Percentiles rank a stretch among this genome's conserved stretches.
Evolutionary conservation across 352 stramenopile species (phyloP).

Genomic region (Pythium sp.): DNA sequence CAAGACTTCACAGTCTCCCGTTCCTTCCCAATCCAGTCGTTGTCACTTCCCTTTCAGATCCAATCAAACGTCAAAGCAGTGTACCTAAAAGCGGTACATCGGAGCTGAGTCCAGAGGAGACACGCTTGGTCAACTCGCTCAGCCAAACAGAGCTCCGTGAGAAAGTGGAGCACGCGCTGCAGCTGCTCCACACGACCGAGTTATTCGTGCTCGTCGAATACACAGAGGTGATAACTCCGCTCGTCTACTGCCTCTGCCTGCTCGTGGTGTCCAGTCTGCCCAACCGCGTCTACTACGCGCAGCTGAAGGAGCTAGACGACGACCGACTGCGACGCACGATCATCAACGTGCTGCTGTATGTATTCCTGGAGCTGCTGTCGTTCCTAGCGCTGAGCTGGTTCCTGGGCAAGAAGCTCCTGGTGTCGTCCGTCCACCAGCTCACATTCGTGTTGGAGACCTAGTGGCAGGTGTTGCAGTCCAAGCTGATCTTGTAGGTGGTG

Average conservation of each 20-base stretch:
- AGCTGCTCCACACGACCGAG: conserved; percentile 12
- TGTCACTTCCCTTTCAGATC: no score
- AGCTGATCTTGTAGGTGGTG: conserved; percentile 36
- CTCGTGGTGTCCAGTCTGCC: conserved; percentile 23
- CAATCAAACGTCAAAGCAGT: no score
- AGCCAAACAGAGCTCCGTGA: neutral
- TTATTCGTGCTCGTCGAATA: conserved; percentile 18
- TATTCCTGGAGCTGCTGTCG: conserved; percentile 31
- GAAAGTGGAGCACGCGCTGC: conserved; percentile 1
- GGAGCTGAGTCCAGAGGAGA: neutral
- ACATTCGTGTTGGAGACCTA: conserved; percentile 37
- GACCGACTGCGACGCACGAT: conserved; percentile 4
- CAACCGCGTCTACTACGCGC: conserved; percentile 26
- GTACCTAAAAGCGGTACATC: no score
- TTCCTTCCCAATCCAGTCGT: no score
- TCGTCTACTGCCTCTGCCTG: conserved; percentile 12
- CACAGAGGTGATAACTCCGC: conserved; percentile 13
- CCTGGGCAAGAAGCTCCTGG: conserved; percentile 15
- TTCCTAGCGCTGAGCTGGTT: conserved; percentile 25
- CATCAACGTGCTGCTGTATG: conserved; percentile 27
- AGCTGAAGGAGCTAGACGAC: conserved; percentile 23
- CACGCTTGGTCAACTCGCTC: neutral
- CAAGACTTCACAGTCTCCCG: no score
- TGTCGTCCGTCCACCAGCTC: conserved; percentile 25
- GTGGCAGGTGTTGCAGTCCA: conserved; percentile 26